A percentile compares a stretch with the other conserved stretches of the same genome.
Conservation (phyloP, 306 rosid genomes). For the Pyrus betulifolia region DNA sequence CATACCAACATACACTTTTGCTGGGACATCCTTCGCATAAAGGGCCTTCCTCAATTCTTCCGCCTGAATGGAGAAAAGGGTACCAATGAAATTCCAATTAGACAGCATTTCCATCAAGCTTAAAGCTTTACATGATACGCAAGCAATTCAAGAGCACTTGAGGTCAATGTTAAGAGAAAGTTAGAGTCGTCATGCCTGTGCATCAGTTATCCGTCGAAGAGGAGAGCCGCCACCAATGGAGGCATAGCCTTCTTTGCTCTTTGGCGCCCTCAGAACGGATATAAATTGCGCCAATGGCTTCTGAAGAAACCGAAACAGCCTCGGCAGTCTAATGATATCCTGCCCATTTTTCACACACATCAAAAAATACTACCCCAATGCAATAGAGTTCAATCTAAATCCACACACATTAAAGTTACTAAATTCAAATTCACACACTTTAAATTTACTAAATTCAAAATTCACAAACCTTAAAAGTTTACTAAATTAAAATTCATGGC, state of each 20-base stretch:
- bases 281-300: constrained; percentile 91
- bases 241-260: constrained; percentile 97
- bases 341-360: constrained; percentile 20
- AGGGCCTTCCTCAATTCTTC: constrained; percentile 67
- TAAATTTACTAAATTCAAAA: background rate
- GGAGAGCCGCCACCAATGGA: constrained; percentile 99
- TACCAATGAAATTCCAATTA: background rate
- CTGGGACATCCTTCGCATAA: constrained; percentile 61
- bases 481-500: background rate
- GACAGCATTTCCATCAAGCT: constrained; percentile 11
- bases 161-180: background rate
- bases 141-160: background rate
- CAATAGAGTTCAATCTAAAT: background rate
- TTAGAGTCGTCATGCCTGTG: constrained; percentile 49
- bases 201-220: constrained; percentile 80
- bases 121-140: background rate
- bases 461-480: background rate
- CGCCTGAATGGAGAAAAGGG: constrained; percentile 36
- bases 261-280: constrained; percentile 76
- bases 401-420: background rate
- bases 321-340: constrained; percentile 90
- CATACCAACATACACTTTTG: constrained; percentile 88
- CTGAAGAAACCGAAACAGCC: constrained; percentile 84
- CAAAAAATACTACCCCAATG: background rate
- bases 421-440: background rate